A percentile compares a stretch with the other conserved stretches of the same genome.
These are phyloP conservation scores for Penicillium coffeae DNA, from an alignment of 495 filamentous ascomycete genomes.

Conservation along the genomic window DNA sequence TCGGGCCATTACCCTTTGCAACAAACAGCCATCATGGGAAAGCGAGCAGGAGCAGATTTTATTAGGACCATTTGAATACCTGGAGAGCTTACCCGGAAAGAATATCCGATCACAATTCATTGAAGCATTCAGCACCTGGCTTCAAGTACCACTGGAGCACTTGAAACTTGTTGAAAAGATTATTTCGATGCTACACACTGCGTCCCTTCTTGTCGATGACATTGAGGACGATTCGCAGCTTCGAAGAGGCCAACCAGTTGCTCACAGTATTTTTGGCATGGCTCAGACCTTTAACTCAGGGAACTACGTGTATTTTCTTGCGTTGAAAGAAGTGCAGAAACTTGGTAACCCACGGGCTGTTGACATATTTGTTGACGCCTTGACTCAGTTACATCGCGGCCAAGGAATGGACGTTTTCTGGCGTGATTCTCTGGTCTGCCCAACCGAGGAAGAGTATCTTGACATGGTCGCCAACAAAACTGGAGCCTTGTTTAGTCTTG, in stretches of 20 bases:
- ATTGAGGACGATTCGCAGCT: constrained; percentile 74
- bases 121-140: constrained; percentile 5
- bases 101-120: constrained; percentile 5
- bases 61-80: constrained; percentile 3
- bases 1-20: background rate
- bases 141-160: background rate
- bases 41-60: background rate
- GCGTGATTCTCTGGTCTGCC: constrained; percentile 78
- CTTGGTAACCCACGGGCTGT: constrained; percentile 58
- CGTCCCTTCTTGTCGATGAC: constrained; percentile 58
- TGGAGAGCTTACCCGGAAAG: constrained; percentile 2
- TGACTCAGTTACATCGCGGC: constrained; percentile 79
- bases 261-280: constrained; percentile 82
- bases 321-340: constrained; percentile 62
- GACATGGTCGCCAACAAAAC: constrained; percentile 95
- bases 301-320: constrained; percentile 86
- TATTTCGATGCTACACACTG: background rate
- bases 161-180: background rate
- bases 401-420: constrained; percentile 95
- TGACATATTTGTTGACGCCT: constrained; percentile 70
- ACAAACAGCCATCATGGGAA: background rate
- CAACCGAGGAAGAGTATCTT: constrained; percentile 86
- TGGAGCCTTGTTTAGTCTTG: constrained; percentile 82
- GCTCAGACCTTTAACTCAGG: constrained; percentile 91
- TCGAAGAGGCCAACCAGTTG: constrained; percentile 77